Percentiles rank a stretch among this genome's conserved stretches.
phyloP scores from a whole-genome alignment of 768 basidiomycete species.

The Lentinula sp. region DNA sequence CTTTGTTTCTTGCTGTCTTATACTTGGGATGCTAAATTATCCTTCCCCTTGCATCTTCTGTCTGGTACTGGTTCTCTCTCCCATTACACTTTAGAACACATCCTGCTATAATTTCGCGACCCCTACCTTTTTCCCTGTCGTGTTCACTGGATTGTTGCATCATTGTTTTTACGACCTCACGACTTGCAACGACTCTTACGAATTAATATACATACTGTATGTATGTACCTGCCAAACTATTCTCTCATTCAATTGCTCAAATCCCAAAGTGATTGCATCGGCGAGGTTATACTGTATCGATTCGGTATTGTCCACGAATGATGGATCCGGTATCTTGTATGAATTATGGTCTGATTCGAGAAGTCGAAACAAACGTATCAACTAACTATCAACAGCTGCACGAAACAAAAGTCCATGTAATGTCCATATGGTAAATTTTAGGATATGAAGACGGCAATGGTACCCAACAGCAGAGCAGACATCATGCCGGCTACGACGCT shows the following conservation, averaged over 20 bases:
- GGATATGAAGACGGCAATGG: neutral
- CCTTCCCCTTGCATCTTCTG: neutral
- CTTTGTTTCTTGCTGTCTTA: neutral
- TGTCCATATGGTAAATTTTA: neutral
- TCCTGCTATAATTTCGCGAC: neutral
- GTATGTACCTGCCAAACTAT: no score
- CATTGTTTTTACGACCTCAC: neutral
- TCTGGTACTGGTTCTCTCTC: neutral
- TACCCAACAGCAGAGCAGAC: neutral
- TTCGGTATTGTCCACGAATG: no score
- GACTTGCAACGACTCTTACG: neutral
- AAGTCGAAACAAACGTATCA: neutral
- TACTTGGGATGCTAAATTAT: neutral
- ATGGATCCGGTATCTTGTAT: neutral
- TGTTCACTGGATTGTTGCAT: neutral
- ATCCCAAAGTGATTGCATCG: no score
- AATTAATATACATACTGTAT: neutral
- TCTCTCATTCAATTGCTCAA: no score
- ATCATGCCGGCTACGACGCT: slow-evolving; percentile 2
- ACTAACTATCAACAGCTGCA: neutral
- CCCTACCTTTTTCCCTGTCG: neutral
- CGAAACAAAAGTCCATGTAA: neutral
- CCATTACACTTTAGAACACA: neutral
- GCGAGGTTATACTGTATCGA: no score
- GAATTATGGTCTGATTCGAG: neutral